Evolutionary conservation across 805 yeast species (phyloP), one percentile per base, ranked within the genome.

Genomic region (Candida chauliodis): DNA sequence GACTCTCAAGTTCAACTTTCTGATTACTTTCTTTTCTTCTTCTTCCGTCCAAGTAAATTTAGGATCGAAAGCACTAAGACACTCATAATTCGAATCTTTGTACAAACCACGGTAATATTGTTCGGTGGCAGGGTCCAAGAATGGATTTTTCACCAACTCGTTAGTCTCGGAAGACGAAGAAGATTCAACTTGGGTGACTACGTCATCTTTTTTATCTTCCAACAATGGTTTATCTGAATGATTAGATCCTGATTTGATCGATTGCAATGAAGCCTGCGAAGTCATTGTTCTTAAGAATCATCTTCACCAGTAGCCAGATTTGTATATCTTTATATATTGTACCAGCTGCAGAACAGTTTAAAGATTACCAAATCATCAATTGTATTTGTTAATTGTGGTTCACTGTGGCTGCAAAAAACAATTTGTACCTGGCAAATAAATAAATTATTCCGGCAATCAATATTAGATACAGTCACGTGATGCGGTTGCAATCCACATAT

Each of bases 41-140:
- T 36, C 33, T 26, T 35, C 19, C 11, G 20, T 78, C 86, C 85
- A 80, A 7, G 66, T 63, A 25, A 78, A 68, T 0, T 65, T 62
- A 0, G 85, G 82, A 51, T 82, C 85, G 49, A 81, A 75, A 13
- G 65, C 64, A 24, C 64, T 59, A 16, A 75, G 62, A 45, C 83
- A 73, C 49, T 80, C 87, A 49, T 80, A 80, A 6, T 70, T 31
- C 2, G 59, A 75, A 53, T 3, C 54, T 45, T 27, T n/a, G 28
- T 19, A 73, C 16, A 40, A 25, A 2, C 15, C 33, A 35, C 38
- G 39, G 28, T 43, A 43, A 26, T 43, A 38, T 20, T 37, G 37
- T 15, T 25, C 44, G 24, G 40, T 42, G 21, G 29, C 33, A 2
- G 47, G 47, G 25, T 43, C 47, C 20, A 40, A 40, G 11, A 43